Conservation (phyloP, 2,329 filamentous ascomycete species). For the Tolypocladium tundrense region DNA sequence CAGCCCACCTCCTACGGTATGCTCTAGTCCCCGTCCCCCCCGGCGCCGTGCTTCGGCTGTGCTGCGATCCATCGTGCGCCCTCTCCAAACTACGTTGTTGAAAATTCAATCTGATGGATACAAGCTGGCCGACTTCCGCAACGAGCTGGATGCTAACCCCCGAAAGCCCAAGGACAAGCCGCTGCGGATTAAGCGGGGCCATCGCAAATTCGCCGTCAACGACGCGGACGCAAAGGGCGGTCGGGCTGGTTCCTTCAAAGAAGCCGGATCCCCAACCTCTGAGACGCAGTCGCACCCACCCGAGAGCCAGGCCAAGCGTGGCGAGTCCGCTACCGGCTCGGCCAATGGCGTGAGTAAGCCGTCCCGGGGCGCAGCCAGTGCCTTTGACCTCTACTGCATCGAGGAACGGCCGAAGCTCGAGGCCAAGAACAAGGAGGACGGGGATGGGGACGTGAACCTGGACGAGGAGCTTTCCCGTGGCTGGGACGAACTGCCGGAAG, state of each 20-base stretch:
- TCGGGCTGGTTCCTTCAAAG: constrained; percentile 31
- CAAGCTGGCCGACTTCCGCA: constrained; percentile 18
- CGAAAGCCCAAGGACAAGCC: constrained; percentile 67
- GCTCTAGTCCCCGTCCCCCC: constrained; percentile 12
- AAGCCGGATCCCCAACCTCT: constrained; percentile 37
- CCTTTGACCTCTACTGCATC: constrained; percentile 45
- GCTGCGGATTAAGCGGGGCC: constrained; percentile 61
- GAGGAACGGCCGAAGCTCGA: constrained; percentile 35
- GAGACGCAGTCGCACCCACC: constrained; percentile 30
- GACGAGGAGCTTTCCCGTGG: constrained; percentile 45
- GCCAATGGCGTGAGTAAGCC: constrained; percentile 31
- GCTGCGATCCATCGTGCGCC: constrained; percentile 7
- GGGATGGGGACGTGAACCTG: constrained; percentile 23
- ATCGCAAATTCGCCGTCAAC: constrained; percentile 48
- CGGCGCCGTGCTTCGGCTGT: constrained; percentile 7
- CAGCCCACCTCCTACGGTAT: constrained; percentile 68
- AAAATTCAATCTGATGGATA: constrained; percentile 22
- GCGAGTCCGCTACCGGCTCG: constrained; percentile 4
- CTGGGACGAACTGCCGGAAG: constrained; percentile 43
- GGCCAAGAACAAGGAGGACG: constrained; percentile 31
- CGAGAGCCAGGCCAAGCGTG: constrained; percentile 18
- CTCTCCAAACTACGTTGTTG: constrained; percentile 13
- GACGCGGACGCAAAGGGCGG: constrained; percentile 31
- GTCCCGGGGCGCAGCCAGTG: constrained; percentile 33
- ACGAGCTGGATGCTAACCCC: constrained; percentile 24